Percentiles rank a stretch among this genome's conserved stretches.
These are phyloP conservation scores for Alnus glutinosa DNA, from an alignment of 306 rosid species.

Conservation along the genomic window DNA sequence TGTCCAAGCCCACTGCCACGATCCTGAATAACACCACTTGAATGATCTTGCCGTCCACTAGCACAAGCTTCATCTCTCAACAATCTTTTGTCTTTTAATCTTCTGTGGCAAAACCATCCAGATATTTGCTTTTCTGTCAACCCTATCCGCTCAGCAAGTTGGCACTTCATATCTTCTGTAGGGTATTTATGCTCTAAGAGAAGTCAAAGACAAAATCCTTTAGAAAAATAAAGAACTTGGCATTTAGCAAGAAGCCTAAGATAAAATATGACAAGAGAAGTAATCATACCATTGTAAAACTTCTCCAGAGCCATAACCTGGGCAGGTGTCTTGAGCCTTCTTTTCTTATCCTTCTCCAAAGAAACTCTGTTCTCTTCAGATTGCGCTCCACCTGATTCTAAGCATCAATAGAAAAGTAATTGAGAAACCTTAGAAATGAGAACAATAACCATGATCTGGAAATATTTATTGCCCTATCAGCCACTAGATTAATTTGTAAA, in stretches of 20 bases:
- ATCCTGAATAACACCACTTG: slow-evolving; percentile 86
- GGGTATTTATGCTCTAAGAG: slow-evolving; percentile 86
- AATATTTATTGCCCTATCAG: not conserved
- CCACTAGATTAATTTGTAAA: not conserved
- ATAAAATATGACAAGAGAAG: slow-evolving; percentile 23
- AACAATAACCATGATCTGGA: not conserved
- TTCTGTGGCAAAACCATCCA: slow-evolving; percentile 99
- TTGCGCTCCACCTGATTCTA: slow-evolving; percentile 63
- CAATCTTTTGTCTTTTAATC: slow-evolving; percentile 86
- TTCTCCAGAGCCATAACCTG: slow-evolving; percentile 81
- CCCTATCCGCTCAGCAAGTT: slow-evolving; percentile 67
- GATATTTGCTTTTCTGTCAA: slow-evolving; percentile 94
- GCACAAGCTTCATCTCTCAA: slow-evolving; percentile 56
- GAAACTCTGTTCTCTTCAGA: slow-evolving; percentile 76
- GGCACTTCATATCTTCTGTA: slow-evolving; percentile 77
- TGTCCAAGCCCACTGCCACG: slow-evolving; percentile 93
- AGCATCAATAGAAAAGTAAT: slow-evolving; percentile 36
- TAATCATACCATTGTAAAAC: slow-evolving; percentile 70
- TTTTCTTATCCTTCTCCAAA: slow-evolving; percentile 64
- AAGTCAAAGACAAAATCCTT: slow-evolving; percentile 7
- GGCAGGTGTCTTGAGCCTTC: slow-evolving; percentile 84
- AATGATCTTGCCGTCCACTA: slow-evolving; percentile 89
- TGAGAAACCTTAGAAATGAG: not conserved
- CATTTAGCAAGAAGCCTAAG: slow-evolving; percentile 17
- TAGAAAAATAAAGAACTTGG: slow-evolving; percentile 13